Evolutionary conservation across 2,329 filamentous ascomycete genomes (phyloP).

Genomic region (Byssoonygena ceratinophila): DNA sequence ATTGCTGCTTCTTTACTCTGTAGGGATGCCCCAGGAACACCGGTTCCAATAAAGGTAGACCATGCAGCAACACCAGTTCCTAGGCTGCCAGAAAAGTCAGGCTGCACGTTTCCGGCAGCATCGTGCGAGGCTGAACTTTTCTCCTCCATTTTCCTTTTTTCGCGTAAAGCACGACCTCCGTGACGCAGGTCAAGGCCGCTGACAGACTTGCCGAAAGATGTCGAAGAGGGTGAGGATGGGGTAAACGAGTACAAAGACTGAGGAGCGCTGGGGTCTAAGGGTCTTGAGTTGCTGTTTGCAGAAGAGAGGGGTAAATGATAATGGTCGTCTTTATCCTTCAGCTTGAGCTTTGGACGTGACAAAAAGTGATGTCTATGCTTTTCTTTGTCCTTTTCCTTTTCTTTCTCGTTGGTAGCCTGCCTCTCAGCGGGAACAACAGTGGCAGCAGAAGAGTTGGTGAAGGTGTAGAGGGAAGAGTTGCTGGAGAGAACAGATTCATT

Average conservation of each 20-base stretch:
- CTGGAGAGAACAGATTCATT: slow-evolving; percentile 45
- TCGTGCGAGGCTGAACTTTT: slow-evolving; percentile 22
- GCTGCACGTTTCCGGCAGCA: slow-evolving; percentile 22
- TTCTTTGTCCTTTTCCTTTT: slow-evolving; percentile 24
- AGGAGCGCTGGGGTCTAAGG: slow-evolving; percentile 52
- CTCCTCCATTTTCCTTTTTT: slow-evolving; percentile 70
- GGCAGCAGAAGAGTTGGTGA: slow-evolving; percentile 51
- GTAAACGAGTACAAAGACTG: slow-evolving; percentile 57
- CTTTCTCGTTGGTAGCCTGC: slow-evolving; percentile 30
- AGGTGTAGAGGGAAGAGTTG: slow-evolving; percentile 49
- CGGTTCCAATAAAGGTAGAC: slow-evolving; percentile 27
- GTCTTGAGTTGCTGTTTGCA: slow-evolving; percentile 53
- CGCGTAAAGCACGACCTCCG: slow-evolving; percentile 62
- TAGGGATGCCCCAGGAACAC: slow-evolving; percentile 20
- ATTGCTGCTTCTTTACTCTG: slow-evolving; percentile 28
- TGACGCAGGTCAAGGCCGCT: slow-evolving; percentile 70
- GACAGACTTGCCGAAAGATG: slow-evolving; percentile 66
- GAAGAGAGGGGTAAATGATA: slow-evolving; percentile 51
- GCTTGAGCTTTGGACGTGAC: slow-evolving; percentile 54
- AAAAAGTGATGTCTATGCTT: slow-evolving; percentile 52
- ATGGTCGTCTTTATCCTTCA: slow-evolving; percentile 52
- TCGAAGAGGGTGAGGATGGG: slow-evolving; percentile 51
- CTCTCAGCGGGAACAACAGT: slow-evolving; percentile 47
- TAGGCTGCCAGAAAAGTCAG: slow-evolving; percentile 27
- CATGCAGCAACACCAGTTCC: slow-evolving; percentile 21